A percentile compares a stretch with the other conserved stretches of the same genome.
These are phyloP conservation scores for Phytophthora pseudosyringae DNA, from an alignment of 352 stramenopile genomes.

Conservation along the genomic window DNA sequence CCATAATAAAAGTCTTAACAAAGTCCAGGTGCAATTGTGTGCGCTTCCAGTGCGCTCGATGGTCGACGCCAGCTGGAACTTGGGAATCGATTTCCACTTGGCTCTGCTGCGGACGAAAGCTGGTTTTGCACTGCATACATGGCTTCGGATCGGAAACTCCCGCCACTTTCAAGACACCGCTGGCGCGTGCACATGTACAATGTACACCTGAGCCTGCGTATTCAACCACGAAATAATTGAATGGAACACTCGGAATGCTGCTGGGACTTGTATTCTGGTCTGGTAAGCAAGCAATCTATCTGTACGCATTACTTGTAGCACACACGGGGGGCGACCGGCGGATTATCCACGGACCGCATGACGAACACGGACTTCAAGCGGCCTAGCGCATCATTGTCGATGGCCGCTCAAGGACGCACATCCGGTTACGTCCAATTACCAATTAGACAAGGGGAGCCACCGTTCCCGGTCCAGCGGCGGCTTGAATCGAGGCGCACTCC, in stretches of 20 bases:
- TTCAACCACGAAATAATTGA: conserved; percentile 29
- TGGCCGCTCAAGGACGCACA: conserved; percentile 15
- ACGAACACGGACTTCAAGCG: conserved; percentile 10
- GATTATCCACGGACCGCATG: not conserved
- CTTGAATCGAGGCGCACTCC: conserved; percentile 13
- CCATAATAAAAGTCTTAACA: no score
- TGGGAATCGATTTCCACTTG: conserved; percentile 23
- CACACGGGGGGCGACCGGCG: conserved; percentile 9
- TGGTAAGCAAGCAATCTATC: conserved; percentile 2
- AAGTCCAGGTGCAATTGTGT: not conserved
- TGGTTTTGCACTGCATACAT: conserved; percentile 25
- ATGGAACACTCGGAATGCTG: conserved; percentile 1
- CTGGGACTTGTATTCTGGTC: not conserved
- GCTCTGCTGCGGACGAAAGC: conserved; percentile 16
- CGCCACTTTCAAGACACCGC: not conserved
- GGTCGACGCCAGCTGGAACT: conserved; percentile 24
- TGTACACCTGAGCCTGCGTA: not conserved
- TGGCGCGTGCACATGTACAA: not conserved
- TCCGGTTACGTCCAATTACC: conserved; percentile 7
- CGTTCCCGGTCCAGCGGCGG: conserved; percentile 1
- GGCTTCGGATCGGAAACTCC: conserved; percentile 25
- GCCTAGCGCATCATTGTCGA: conserved; percentile 3
- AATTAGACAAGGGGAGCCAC: conserved; percentile 5
- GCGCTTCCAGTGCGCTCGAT: conserved; percentile 3
- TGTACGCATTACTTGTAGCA: conserved; percentile 24